These are phyloP conservation scores for Epithele typhae DNA, from an alignment of 768 basidiomycete genomes.

Conservation along the genomic window DNA sequence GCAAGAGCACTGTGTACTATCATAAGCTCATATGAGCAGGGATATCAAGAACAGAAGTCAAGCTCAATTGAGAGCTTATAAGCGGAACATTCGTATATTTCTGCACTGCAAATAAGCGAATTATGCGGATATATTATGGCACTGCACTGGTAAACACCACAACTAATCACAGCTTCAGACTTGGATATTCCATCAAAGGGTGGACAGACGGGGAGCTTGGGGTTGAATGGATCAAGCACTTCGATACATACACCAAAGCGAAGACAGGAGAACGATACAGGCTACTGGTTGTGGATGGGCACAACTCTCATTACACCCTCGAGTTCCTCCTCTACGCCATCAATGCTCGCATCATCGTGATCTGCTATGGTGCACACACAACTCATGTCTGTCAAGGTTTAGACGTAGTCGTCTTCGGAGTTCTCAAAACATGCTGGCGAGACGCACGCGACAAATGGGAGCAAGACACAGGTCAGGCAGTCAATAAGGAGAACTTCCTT, in stretches of 20 bases:
- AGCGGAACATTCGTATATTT: too few relatives aligned
- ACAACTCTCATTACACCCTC: conserved; percentile 35
- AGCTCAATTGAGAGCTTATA: too few relatives aligned
- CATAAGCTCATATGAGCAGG: too few relatives aligned
- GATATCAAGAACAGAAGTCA: too few relatives aligned
- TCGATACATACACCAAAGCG: conserved; percentile 33
- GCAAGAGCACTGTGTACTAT: too few relatives aligned
- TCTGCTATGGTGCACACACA: conserved; percentile 41
- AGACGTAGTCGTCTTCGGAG: neutral
- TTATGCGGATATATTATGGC: too few relatives aligned
- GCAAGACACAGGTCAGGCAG: conserved; percentile 2
- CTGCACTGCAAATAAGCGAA: too few relatives aligned
- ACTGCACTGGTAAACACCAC: conserved; percentile 17
- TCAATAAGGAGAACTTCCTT: conserved; percentile 36
- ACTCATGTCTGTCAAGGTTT: conserved; percentile 33
- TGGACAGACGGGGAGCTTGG: conserved; percentile 36
- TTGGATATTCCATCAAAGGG: conserved; percentile 24
- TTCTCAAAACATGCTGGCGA: neutral
- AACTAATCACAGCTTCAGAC: neutral
- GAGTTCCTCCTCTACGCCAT: conserved; percentile 36
- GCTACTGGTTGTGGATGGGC: neutral
- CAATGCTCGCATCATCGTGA: conserved; percentile 32
- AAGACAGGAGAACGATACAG: conserved; percentile 27
- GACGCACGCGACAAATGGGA: neutral
- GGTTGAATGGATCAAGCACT: conserved; percentile 34